A percentile compares a stretch with the other conserved stretches of the same genome.
Conservation (phyloP, 106 monocot species). For the Acorus gramineus region DNA sequence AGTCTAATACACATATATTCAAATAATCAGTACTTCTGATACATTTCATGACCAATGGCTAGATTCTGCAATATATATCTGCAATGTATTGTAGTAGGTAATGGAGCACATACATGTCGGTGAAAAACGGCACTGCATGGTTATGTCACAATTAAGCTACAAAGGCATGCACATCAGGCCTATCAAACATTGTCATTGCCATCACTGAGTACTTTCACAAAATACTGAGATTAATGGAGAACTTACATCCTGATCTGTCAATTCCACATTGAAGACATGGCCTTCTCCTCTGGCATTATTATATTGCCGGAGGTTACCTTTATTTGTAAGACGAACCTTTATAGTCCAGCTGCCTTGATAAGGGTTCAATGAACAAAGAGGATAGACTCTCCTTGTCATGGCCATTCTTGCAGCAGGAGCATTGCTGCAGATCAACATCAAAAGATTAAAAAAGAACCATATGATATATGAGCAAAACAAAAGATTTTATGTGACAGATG, state of each 20-base stretch:
- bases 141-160: background rate
- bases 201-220: background rate
- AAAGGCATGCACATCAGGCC: background rate
- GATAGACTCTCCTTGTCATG: constrained; percentile 87
- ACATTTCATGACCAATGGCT: too few species aligned
- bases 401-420: constrained; percentile 78
- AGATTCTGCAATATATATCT: too few species aligned
- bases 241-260: constrained; percentile 95
- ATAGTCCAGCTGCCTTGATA: constrained; percentile 98
- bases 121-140: too few species aligned
- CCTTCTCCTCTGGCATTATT: constrained; percentile 87
- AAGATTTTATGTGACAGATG: too few species aligned
- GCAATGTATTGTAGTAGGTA: too few species aligned
- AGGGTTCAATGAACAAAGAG: constrained; percentile 88
- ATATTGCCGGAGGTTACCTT: constrained; percentile 73
- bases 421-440: constrained; percentile 25
- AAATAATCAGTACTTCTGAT: too few species aligned
- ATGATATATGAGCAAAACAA: too few species aligned
- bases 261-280: constrained; percentile 79
- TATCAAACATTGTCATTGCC: background rate
- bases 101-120: too few species aligned
- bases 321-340: constrained; percentile 82
- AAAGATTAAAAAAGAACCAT: too few species aligned
- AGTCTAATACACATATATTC: too few species aligned
- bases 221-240: background rate